Evolutionary conservation across 78 protist species (phyloP), one percentile per base, ranked within the genome.

Genomic region (Cavenderia fasciculata): DNA sequence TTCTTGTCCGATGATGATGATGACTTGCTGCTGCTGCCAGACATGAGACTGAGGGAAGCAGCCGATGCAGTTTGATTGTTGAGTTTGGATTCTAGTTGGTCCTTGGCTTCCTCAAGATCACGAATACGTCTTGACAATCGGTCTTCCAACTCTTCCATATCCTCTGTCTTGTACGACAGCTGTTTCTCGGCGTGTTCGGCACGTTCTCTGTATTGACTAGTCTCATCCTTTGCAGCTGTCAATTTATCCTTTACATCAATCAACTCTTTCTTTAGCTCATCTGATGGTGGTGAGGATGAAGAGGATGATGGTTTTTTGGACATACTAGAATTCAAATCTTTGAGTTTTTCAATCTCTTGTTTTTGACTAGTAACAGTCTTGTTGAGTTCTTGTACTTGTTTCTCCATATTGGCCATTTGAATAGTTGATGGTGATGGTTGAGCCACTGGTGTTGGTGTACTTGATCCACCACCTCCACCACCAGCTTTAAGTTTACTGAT

Each of bases 1-100:
- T 19, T 16, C 57, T 66, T 62, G 36, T 12, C 69, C 2, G 36
- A 34, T 14, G 12, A 18, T 12, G 12, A 18, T 14, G 12, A 18
- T 12, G 12, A 12, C 27, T 12, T 49, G 54, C 27, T 18, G 27
- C 14, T 49, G 12, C 40, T 33, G n/a, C 41, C 54, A 1, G 86
- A 49, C 16, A 61, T 44, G 33, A 79, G 38, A 79, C 88, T 79
- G 12, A 79, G 49, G 1, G 77, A 41, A 23, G 76, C 27, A 1
- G 88, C 88, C 1, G 69, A 19, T 68, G 66, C 47, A 25, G 74
- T 51, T 21, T 23, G 69, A 12, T 31, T 7, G 59, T 23, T 52
- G 41, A 79, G 27, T 33, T 43, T 79, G 57, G 49, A 56, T 36
- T 65, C 41, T 21, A 79, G 59, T 54, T 51, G 65, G 14, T 79